These are phyloP conservation scores for Psilocybe azurescens DNA, from an alignment of 768 basidiomycete species.

Conservation along the genomic window DNA sequence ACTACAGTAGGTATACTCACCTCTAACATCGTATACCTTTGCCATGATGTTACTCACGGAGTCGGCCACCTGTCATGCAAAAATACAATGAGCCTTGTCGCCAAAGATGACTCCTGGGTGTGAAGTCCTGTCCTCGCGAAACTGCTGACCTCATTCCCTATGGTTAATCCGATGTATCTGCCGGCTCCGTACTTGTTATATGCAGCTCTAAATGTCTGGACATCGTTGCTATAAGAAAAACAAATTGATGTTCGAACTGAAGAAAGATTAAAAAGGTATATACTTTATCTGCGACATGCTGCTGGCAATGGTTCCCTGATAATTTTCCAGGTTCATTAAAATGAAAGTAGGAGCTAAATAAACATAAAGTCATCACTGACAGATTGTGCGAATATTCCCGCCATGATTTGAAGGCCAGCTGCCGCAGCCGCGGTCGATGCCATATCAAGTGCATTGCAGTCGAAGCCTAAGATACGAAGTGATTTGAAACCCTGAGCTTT, in stretches of 20 bases:
- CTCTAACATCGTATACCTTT: conserved; percentile 42
- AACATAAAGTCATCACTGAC: conserved; percentile 20
- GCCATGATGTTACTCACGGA: conserved; percentile 40
- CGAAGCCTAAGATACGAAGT: conserved; percentile 42
- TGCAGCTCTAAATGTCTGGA: conserved; percentile 41
- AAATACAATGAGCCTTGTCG: not conserved
- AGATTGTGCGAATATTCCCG: conserved; percentile 37
- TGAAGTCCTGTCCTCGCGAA: too few species aligned
- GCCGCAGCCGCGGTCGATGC: conserved; percentile 41
- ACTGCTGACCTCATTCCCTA: conserved; percentile 28
- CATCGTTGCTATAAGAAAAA: conserved; percentile 34
- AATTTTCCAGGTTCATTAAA: not conserved
- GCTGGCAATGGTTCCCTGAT: conserved; percentile 36
- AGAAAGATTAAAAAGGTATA: conserved; percentile 29
- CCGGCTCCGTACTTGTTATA: conserved; percentile 38
- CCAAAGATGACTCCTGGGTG: too few species aligned
- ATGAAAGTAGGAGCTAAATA: too few species aligned
- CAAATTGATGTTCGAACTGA: not conserved
- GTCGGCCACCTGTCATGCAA: conserved; percentile 31
- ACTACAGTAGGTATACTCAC: conserved; percentile 21
- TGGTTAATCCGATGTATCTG: conserved; percentile 39
- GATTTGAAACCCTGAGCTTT: conserved; percentile 35
- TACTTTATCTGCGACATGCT: conserved; percentile 34
- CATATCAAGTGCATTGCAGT: conserved; percentile 41
- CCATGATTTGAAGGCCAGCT: conserved; percentile 37